Conservation (phyloP, 2,329 filamentous ascomycete genomes). For the Zymoseptoria pseudotritici region DNA sequence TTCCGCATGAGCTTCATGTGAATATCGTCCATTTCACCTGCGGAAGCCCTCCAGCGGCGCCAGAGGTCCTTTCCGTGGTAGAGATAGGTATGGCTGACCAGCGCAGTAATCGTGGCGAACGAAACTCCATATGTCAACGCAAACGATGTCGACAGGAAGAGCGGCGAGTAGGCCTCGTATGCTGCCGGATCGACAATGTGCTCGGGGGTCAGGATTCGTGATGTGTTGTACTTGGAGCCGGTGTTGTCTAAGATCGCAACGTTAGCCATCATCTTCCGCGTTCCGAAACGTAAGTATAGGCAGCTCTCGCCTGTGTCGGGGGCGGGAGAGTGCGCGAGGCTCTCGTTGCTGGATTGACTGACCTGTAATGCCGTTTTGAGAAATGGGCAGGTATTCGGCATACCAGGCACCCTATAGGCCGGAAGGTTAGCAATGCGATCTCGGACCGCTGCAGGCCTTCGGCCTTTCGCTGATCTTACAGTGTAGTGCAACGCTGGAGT, state of each 20-base stretch:
- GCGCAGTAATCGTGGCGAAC: conserved; percentile 71
- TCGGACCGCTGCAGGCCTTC: too few species aligned
- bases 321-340: too few species aligned
- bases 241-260: conserved; percentile 68
- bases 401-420: too few species aligned
- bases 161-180: conserved; percentile 71
- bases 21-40: conserved; percentile 56
- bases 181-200: conserved; percentile 70
- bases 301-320: too few species aligned
- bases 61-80: conserved; percentile 83
- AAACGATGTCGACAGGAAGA: conserved; percentile 81
- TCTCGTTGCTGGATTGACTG: too few species aligned
- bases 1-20: conserved; percentile 77
- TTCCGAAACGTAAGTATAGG: too few species aligned
- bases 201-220: conserved; percentile 67
- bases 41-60: conserved; percentile 60
- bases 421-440: too few species aligned
- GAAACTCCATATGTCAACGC: conserved; percentile 79
- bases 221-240: conserved; percentile 77
- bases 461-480: too few species aligned
- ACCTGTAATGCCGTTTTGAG: conserved; percentile 53
- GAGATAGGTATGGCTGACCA: conserved; percentile 72
- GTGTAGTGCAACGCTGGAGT: conserved; percentile 45
- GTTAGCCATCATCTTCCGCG: too few species aligned
- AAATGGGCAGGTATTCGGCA: conserved; percentile 77